Percentiles rank a stretch among this genome's conserved stretches.
Conservation (phyloP, 2,329 filamentous ascomycete species). For the Cordyceps fumosorosea region DNA sequence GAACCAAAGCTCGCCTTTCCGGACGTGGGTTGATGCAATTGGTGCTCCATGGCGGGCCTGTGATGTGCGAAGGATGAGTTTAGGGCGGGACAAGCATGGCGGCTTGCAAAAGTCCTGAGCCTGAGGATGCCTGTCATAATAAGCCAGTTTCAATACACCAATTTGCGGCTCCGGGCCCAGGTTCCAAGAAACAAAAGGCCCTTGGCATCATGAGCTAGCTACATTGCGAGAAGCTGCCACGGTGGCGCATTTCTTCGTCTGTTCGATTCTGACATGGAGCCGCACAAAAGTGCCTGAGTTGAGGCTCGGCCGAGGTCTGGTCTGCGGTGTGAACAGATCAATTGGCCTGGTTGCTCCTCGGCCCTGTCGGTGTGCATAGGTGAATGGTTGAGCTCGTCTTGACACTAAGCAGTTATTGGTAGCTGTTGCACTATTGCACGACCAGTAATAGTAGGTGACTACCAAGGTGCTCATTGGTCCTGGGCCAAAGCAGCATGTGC, state of each 20-base stretch:
- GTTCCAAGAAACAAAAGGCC: conserved; percentile 1
- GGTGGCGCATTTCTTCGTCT: background rate
- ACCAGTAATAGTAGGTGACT: background rate
- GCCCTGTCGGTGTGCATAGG: conserved; percentile 6
- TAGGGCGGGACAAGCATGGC: background rate
- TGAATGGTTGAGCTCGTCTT: background rate
- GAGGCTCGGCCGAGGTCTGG: conserved; percentile 1
- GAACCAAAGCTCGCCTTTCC: background rate
- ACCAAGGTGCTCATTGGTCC: background rate
- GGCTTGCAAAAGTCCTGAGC: conserved; percentile 8
- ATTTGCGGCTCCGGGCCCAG: background rate
- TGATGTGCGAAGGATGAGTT: background rate
- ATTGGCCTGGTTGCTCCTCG: background rate
- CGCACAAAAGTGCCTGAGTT: conserved; percentile 6
- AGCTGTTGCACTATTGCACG: background rate
- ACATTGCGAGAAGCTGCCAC: background rate
- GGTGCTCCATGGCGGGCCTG: background rate
- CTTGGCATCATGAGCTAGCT: conserved; percentile 1
- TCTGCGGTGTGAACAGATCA: background rate
- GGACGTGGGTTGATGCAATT: background rate
- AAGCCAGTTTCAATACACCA: background rate
- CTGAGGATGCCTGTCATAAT: background rate
- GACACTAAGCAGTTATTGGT: background rate
- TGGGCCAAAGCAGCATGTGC: background rate
- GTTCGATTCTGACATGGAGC: background rate